Conservation (phyloP, 257 asterid species). For the Solanum corneliomulleri region DNA sequence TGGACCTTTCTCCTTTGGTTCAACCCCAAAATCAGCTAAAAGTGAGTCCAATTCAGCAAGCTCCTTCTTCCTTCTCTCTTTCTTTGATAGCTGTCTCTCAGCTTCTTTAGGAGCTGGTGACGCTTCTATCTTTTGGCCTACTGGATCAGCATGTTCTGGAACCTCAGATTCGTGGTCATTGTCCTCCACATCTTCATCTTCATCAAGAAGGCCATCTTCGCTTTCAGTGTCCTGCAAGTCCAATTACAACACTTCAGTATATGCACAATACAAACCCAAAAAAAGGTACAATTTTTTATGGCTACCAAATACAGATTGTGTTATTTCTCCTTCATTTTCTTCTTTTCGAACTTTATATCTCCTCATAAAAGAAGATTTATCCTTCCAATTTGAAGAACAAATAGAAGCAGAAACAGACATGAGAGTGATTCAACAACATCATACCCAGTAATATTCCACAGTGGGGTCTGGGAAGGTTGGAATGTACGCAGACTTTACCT, state of each 20-base stretch:
- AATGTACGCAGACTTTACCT: not conserved
- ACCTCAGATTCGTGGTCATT: slow-evolving; percentile 61
- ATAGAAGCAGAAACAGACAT: not conserved
- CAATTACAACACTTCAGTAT: not conserved
- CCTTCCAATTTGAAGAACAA: not conserved
- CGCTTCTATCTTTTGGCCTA: not conserved
- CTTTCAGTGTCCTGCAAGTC: slow-evolving; percentile 31
- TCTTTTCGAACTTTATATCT: not conserved
- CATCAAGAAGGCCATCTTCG: slow-evolving; percentile 32
- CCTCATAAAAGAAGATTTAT: not conserved
- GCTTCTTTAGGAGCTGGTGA: slow-evolving; percentile 54
- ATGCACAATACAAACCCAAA: not conserved
- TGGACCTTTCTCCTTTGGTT: slow-evolving; percentile 28
- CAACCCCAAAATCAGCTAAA: slow-evolving; percentile 71
- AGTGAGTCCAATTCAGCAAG: slow-evolving; percentile 91
- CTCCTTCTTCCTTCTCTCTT: slow-evolving; percentile 88
- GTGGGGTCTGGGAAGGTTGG: not conserved
- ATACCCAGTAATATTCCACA: not conserved
- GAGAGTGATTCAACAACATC: not conserved
- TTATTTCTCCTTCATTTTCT: not conserved
- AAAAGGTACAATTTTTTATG: not conserved
- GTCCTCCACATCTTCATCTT: slow-evolving; percentile 65
- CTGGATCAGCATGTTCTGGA: slow-evolving; percentile 38
- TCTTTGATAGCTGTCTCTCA: slow-evolving; percentile 89
- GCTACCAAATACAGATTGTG: not conserved